These are phyloP conservation scores for Tolypocladium amazonense DNA, from an alignment of 2,329 filamentous ascomycete species.

Conservation along the genomic window DNA sequence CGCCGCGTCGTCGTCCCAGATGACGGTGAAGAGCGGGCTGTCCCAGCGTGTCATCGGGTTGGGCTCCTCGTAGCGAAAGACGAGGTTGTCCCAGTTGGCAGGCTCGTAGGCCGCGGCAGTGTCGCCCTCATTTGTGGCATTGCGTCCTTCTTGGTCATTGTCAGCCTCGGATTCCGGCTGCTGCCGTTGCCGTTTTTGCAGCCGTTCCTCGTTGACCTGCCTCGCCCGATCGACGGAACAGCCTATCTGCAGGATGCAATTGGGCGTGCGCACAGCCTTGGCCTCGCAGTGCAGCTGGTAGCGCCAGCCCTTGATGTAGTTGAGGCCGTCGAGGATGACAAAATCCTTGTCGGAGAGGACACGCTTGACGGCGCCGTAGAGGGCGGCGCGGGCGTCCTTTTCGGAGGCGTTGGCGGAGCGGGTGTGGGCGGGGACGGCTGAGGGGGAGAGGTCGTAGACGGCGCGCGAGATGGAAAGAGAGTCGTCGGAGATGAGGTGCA, in stretches of 20 bases:
- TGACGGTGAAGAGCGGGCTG: slow-evolving; percentile 67
- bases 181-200: slow-evolving; percentile 20
- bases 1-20: slow-evolving; percentile 63
- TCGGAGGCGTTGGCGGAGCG: slow-evolving; percentile 65
- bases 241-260: slow-evolving; percentile 61
- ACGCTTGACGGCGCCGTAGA: slow-evolving; percentile 71
- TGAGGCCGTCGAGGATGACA: slow-evolving; percentile 68
- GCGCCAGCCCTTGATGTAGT: slow-evolving; percentile 85
- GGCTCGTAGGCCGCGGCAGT: slow-evolving; percentile 36
- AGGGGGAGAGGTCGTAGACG: slow-evolving; percentile 57
- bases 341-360: slow-evolving; percentile 62
- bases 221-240: slow-evolving; percentile 41
- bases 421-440: slow-evolving; percentile 42
- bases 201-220: slow-evolving; percentile 48
- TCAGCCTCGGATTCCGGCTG: slow-evolving; percentile 1
- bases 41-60: slow-evolving; percentile 82
- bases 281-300: slow-evolving; percentile 82
- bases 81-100: slow-evolving; percentile 64
- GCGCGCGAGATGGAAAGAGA: slow-evolving; percentile 56
- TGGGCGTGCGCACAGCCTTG: slow-evolving; percentile 66
- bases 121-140: background rate
- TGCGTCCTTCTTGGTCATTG: background rate
- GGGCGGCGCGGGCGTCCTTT: slow-evolving; percentile 68
- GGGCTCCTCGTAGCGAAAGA: slow-evolving; percentile 77
- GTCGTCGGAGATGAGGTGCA: slow-evolving; percentile 67